Conservation (phyloP, 2,329 filamentous ascomycete species). For the Aureobasidium sp. region DNA sequence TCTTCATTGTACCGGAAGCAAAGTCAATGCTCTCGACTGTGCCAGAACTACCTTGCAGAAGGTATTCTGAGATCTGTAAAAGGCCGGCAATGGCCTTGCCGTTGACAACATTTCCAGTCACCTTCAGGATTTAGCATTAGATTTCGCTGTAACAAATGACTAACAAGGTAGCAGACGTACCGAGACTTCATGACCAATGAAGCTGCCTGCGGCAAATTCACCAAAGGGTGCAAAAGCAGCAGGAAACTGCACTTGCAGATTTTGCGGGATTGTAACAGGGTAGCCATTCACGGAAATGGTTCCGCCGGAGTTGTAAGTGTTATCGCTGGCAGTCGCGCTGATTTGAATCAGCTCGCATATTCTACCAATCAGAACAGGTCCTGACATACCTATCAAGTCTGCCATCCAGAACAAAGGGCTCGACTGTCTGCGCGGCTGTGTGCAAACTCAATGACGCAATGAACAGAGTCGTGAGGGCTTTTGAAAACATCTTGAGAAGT, state of each 20-base stretch:
- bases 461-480: not conserved
- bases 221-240: conserved; percentile 40
- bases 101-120: conserved; percentile 36
- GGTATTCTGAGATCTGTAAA: conserved; percentile 33
- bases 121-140: conserved; percentile 20
- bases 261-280: conserved; percentile 42
- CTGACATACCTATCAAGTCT: conserved; percentile 26
- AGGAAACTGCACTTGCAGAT: conserved; percentile 45
- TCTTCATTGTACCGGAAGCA: conserved; percentile 31
- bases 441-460: not conserved
- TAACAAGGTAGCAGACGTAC: conserved; percentile 19
- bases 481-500: not conserved
- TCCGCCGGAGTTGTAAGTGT: conserved; percentile 41
- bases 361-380: too few species aligned
- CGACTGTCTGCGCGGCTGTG: conserved; percentile 2
- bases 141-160: conserved; percentile 16
- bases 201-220: conserved; percentile 23
- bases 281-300: conserved; percentile 41
- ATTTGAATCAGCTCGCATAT: not conserved
- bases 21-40: conserved; percentile 31
- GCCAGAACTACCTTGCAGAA: conserved; percentile 32
- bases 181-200: conserved; percentile 24
- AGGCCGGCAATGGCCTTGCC: conserved; percentile 34
- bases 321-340: conserved; percentile 19
- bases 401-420: conserved; percentile 25